Evolutionary conservation across 805 yeast species (phyloP).

Genomic region (Kodamaea fukazawae): DNA sequence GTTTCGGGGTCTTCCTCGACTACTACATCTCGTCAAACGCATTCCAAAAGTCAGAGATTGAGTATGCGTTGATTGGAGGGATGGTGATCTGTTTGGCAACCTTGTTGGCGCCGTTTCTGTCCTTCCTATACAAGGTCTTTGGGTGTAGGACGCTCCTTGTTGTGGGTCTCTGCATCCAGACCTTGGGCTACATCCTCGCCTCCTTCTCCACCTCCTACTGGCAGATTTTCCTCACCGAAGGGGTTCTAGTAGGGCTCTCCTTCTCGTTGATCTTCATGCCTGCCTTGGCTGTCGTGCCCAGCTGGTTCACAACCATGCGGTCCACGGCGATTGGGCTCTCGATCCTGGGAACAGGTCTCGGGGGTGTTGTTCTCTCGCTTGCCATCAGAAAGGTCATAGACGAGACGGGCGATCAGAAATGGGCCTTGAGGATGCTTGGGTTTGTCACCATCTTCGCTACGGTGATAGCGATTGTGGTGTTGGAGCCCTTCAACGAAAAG

Average conservation of each 20-base stretch:
- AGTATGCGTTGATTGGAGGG: slow-evolving; percentile 69
- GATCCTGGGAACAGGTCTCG: slow-evolving; percentile 51
- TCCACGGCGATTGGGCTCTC: slow-evolving; percentile 52
- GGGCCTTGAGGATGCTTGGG: slow-evolving; percentile 44
- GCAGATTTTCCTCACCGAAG: slow-evolving; percentile 69
- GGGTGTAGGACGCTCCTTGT: slow-evolving; percentile 41
- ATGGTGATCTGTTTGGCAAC: slow-evolving; percentile 41
- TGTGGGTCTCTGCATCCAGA: slow-evolving; percentile 50
- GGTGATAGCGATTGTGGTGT: slow-evolving; percentile 37
- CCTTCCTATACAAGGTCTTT: slow-evolving; percentile 42
- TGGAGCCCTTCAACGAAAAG: slow-evolving; percentile 44
- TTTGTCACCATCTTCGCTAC: slow-evolving; percentile 30
- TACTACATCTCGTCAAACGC: slow-evolving; percentile 49
- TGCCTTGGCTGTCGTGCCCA: slow-evolving; percentile 58
- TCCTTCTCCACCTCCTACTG: slow-evolving; percentile 56
- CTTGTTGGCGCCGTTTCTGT: slow-evolving; percentile 39
- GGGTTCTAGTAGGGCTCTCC: slow-evolving; percentile 51
- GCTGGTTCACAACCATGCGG: slow-evolving; percentile 55
- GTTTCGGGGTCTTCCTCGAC: slow-evolving; percentile 62
- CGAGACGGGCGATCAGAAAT: slow-evolving; percentile 39
- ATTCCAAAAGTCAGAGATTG: slow-evolving; percentile 52
- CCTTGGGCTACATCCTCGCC: slow-evolving; percentile 58
- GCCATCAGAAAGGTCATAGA: slow-evolving; percentile 46
- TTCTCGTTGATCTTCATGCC: slow-evolving; percentile 36
- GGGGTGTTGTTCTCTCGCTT: slow-evolving; percentile 49